These are phyloP conservation scores for Nothophytophthora sp. DNA, from an alignment of 352 stramenopile species.

Conservation along the genomic window DNA sequence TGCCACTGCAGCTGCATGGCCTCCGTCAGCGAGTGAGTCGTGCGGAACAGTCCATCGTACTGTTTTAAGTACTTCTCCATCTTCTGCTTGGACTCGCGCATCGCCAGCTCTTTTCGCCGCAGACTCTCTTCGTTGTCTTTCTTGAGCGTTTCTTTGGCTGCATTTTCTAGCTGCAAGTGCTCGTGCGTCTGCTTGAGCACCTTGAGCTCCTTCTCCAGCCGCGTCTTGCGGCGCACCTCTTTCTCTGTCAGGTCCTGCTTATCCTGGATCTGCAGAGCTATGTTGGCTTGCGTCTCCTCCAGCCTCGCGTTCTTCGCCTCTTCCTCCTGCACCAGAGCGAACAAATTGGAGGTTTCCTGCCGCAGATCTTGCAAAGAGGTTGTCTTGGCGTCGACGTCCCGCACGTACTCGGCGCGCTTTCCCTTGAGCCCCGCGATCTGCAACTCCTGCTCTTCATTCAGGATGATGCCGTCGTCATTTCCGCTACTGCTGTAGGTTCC, in stretches of 20 bases:
- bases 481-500: conserved; percentile 1
- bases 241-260: conserved; percentile 64
- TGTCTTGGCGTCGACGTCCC: conserved; percentile 72
- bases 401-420: conserved; percentile 63
- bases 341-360: conserved; percentile 68
- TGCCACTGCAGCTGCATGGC: conserved; percentile 85
- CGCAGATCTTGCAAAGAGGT: conserved; percentile 67
- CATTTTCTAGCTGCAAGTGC: conserved; percentile 38
- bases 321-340: conserved; percentile 58
- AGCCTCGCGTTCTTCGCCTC: conserved; percentile 62
- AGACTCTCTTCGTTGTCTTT: conserved; percentile 64
- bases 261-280: conserved; percentile 49
- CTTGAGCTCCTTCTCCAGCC: conserved; percentile 75
- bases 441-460: conserved; percentile 74
- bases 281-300: conserved; percentile 49
- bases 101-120: conserved; percentile 64
- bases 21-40: conserved; percentile 73
- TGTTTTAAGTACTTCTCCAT: conserved; percentile 90
- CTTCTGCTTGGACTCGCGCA: conserved; percentile 83
- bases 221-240: conserved; percentile 60
- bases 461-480: conserved; percentile 34
- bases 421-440: conserved; percentile 73
- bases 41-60: conserved; percentile 84
- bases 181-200: conserved; percentile 68
- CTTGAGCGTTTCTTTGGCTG: conserved; percentile 41